Evolutionary conservation across 306 rosid species (phyloP), one percentile per base, ranked within the genome.

Genomic region (Delonix regia): DNA sequence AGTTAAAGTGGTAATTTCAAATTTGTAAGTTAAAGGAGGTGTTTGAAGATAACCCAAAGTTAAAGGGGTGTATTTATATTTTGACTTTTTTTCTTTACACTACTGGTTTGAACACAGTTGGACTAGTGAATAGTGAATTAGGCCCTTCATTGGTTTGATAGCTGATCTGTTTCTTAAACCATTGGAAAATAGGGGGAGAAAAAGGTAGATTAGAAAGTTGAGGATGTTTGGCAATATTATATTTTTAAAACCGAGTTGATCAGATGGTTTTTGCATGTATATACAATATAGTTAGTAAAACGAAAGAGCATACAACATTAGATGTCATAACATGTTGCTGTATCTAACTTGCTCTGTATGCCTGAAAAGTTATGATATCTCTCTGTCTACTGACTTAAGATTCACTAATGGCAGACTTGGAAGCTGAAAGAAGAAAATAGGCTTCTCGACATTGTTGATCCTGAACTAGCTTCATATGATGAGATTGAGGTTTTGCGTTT

Each of bases 371-470:
- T 42, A 28, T 36, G 22, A 25, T 63, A 41, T 62, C 4, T 52
- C 47, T 39, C 19, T 59, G 55, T 67, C 19, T 77, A 56, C 73
- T 74, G 18, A 64, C 33, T 15, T 34, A 2, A 61, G 53, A 48
- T 78, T 62, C 22, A n/a, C 81, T 69, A 34, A 52, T 64, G 59
- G 82, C 87, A 92, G 97, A 70, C 87, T 10, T 94, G 99, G 97
- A 89, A 83, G 83, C 86, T 92, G 34, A 87, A 76, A 78, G 88
- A 84, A 83, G 94, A 86, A 82, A 85, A 80, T 13, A 83, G 92
- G 82, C 89, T 94, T 47, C 77, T 89, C 24, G 91, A 94, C 7
- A 76, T 92, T 69, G 88, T 92, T 34, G 97, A 94, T 87, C 79
- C 92, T 24, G 97, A 86, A 68, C 68, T 92, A 84, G 53, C 74